Evolutionary conservation across 352 stramenopile species (phyloP), one percentile per base, ranked within the genome.

Genomic region (Phytophthora citrophthora): DNA sequence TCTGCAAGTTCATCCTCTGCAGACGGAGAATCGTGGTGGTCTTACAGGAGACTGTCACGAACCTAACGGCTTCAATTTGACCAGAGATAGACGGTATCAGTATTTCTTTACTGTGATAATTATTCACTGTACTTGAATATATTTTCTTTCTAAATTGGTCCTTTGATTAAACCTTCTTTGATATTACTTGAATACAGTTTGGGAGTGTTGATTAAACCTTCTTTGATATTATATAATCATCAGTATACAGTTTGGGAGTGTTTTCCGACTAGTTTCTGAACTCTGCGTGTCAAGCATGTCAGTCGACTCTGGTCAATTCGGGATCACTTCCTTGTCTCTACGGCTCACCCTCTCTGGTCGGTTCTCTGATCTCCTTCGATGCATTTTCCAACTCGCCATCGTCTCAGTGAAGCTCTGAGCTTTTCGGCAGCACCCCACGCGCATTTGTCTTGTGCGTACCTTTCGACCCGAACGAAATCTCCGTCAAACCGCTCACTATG

Each of bases 331-430:
- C 45, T 31, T 62, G 56, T 71, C 63, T 67, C 56, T 67, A 47
- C 49, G 32, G 27, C 16, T 56, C 38, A 59, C 46, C 38, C n/a
- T 61, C 60, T 72, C 64, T 68, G 59, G 27, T 72, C 59, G 51
- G 54, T 69, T 54, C 53, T 64, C 64, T 68, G 51, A 16, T 68
- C 59, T 62, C 32, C 40, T 16, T 43, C 29, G 48, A 24, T 18
- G 45, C 45, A 64, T 53, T 68, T 68, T 45, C 3, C 27, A 49
- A 51, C 31, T 63, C 34, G 23, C 38, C 52, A n/a, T 12, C 38
- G 47, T 31, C 12, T 48, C n/a, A 16, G 36, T 16, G 15, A 26
- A 23, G 51, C 11, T 32, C 16, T 54, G 4, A 11, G 16, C 32
- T 36, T 9, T 34, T 27, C 41, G 32, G 49, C 34, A 15, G 13